Percentiles rank a stretch among this genome's conserved stretches.
phyloP scores from a whole-genome alignment of 2,329 filamentous ascomycete species.

The Xylaria sp. region DNA sequence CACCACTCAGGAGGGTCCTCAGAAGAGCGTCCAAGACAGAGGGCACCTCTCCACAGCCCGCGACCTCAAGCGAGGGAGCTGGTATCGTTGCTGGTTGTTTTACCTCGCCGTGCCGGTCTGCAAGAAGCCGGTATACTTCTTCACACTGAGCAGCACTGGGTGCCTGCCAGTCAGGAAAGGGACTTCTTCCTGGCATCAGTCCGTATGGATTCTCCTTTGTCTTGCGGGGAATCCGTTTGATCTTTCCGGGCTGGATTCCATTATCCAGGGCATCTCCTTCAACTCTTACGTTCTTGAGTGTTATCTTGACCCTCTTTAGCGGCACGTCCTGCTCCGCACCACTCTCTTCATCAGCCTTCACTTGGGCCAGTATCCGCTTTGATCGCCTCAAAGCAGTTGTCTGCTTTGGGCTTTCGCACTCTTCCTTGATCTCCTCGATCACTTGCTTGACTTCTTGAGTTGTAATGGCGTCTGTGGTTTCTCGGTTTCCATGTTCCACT shows the following conservation, averaged over 20 bases:
- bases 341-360: constrained; percentile 4
- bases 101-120: constrained; percentile 72
- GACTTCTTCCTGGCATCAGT: constrained; percentile 66
- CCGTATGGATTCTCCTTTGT: constrained; percentile 59
- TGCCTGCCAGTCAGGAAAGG: constrained; percentile 73
- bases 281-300: constrained; percentile 14
- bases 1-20: constrained; percentile 64
- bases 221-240: constrained; percentile 43
- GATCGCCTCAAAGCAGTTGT: constrained; percentile 28
- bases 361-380: constrained; percentile 26
- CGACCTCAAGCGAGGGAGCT: constrained; percentile 74
- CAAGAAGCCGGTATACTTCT: constrained; percentile 73
- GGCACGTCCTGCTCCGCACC: constrained; percentile 1
- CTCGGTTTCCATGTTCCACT: neutral
- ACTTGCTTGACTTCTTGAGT: neutral
- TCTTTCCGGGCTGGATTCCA: constrained; percentile 34
- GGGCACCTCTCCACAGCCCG: constrained; percentile 72
- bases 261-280: constrained; percentile 4
- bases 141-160: constrained; percentile 77
- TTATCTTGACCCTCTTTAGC: constrained; percentile 32
- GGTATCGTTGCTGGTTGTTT: constrained; percentile 74
- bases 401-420: neutral
- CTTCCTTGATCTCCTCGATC: constrained; percentile 2
- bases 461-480: neutral
- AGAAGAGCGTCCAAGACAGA: constrained; percentile 65